Evolutionary conservation across 495 filamentous ascomycete species (phyloP), one percentile per base, ranked within the genome.

Genomic region (Neurospora pannonica): DNA sequence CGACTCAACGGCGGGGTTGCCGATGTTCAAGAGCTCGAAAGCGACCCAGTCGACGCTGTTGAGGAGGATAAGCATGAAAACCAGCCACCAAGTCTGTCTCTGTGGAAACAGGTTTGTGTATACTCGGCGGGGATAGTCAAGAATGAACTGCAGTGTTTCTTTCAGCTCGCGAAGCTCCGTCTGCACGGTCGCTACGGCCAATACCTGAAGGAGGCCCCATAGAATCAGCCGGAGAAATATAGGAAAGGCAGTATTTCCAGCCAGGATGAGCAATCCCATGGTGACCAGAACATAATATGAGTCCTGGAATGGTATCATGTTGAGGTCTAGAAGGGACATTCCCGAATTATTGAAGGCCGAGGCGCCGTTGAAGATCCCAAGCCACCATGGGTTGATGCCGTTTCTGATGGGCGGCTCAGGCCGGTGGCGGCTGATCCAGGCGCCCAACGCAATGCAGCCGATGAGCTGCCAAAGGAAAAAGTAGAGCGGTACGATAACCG

Each of bases 291-390:
- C 88, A 78, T 94, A 97, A 79, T 87, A 82, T 7, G 87, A 85
- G 1, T 82, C 84, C 78, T 91, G 88, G 77, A 92, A 93, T 1
- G 90, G 88, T 7, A 88, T 87, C 90, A 97, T 94, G 76, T 97
- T 97, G 24, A 87, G 85, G 81, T 97, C 94, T 54, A 97, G 81
- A 39, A 97, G 87, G 24, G 89, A 89, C 94, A 97, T 95, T 28
- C 94, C 94, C 28, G 88, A 91, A 78, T 97, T 97, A 76, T 92
- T 94, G 81, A 97, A 97, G 4, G 93, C 94, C 70, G 91, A 93
- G 19, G 89, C 85, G 46, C 88, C 87, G 76, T 91, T 90, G 82
- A 93, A 94, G 38, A 89, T 86, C 19, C 91, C 91, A 48, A 88
- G 83, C 91, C 91, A 93, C 86, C 87, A 89, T n/a, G 85, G 80